Base-by-base conservation (phyloP, 2,329 filamentous ascomycete genomes). In the Cordyceps cateniannulata region DNA sequence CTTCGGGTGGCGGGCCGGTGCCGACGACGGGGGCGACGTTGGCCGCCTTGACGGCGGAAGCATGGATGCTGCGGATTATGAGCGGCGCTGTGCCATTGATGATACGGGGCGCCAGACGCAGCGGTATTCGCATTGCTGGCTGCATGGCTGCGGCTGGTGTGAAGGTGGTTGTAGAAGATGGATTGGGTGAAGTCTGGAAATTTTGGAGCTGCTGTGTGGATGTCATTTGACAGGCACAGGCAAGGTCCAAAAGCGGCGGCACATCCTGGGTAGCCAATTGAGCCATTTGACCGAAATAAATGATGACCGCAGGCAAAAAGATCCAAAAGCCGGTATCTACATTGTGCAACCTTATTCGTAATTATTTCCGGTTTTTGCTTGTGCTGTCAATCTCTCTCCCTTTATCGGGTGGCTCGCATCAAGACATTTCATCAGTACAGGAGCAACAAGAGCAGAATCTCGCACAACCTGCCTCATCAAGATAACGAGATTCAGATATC, bases 1-100 rank as follows among this genome's bases (percentile, higher is more conserved):
- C 75, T 61, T 78, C 75, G 3, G 85, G 85, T 7, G 85, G 85
- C 59, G 85, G 85, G 1, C 85, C 84, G 38, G 81, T 77, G 63
- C 81, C 81, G 64, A 82, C 77, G 64, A 84, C 74, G 48, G 83
- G 77, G 29, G 76, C 76, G 62, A 83, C 80, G 64, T 78, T 75
- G 53, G 81, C 81, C 24, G 75, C 65, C 60, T 72, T 69, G 54
- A 66, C 64, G 61, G 67, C 63, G 48, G 70, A 70, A 54, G 70
- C 67, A 63, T 73, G 74, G 62, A 78, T 65, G 4, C 71, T 62
- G 12, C 71, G 69, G n/a, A 20, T 18, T 59, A 65, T 40, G 42
- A 64, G 32, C 8, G 32, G 45, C 29, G 62, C 32, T n/a, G 63
- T 60, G 47, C 62, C 47, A 42, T 63, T 64, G 60, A 63, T 18